These are phyloP conservation scores for Sugiyamaella pinicola DNA, from an alignment of 1,139 yeast genomes.

Conservation along the genomic window DNA sequence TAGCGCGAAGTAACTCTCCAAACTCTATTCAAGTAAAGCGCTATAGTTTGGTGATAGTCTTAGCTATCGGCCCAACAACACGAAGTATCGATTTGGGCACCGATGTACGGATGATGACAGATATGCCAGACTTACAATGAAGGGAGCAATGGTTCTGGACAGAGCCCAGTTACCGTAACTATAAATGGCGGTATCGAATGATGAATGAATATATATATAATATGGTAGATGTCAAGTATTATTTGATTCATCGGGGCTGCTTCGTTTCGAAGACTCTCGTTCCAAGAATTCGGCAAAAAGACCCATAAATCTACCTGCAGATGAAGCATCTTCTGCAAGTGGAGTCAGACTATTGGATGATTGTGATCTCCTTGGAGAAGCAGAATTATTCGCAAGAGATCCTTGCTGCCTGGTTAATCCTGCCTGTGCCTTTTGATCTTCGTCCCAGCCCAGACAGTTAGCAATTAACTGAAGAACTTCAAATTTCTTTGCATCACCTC, in stretches of 20 bases:
- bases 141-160: no score
- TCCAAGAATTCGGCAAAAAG: conserved; percentile 90
- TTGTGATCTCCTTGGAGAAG: conserved; percentile 28
- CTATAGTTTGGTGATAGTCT: no score
- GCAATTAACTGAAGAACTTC: conserved; percentile 86
- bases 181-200: not conserved
- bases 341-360: conserved; percentile 25
- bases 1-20: no score
- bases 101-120: no score
- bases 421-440: conserved; percentile 75
- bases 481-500: conserved; percentile 92
- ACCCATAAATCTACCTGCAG: conserved; percentile 74
- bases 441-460: conserved; percentile 86
- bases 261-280: conserved; percentile 49
- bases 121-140: no score
- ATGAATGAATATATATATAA: not conserved
- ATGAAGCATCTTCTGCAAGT: conserved; percentile 33
- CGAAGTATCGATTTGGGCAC: no score
- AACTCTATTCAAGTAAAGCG: no score
- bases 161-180: not conserved
- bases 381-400: conserved; percentile 32
- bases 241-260: not conserved
- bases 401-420: conserved; percentile 59
- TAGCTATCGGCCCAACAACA: no score
- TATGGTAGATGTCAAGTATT: not conserved